Evolutionary conservation across 129 eudicot species (phyloP).

Genomic region (Flaveria robusta): DNA sequence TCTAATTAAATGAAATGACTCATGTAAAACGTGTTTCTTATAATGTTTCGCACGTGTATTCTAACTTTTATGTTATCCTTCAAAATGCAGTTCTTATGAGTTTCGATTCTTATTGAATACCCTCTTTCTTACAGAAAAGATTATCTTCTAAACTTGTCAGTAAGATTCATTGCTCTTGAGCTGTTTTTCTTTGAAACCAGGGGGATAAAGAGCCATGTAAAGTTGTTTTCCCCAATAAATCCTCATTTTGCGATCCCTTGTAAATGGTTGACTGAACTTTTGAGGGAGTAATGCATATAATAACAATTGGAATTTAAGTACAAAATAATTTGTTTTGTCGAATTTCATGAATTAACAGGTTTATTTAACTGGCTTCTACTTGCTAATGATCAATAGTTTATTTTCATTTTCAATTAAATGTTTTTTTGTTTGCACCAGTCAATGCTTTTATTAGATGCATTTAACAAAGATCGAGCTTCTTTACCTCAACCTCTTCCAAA

Average conservation of each 20-base stretch:
- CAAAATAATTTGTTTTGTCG: conserved; percentile 4
- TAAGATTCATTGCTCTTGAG: neutral
- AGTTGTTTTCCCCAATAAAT: neutral
- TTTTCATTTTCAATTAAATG: neutral
- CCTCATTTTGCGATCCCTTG: neutral
- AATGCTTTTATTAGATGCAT: conserved; percentile 85
- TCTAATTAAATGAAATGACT: neutral
- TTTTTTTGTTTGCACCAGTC: conserved; percentile 52
- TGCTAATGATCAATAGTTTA: neutral
- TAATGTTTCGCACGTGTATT: neutral
- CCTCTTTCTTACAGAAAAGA: neutral
- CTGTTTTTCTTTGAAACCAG: neutral
- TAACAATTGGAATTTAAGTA: neutral
- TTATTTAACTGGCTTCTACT: neutral
- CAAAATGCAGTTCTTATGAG: neutral
- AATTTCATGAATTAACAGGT: neutral
- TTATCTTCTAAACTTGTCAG: neutral
- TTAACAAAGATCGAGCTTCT: conserved; percentile 95
- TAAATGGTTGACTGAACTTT: neutral
- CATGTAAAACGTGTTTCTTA: neutral
- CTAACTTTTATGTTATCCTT: neutral
- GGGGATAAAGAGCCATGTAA: neutral
- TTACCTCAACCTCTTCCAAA: conserved; percentile 87
- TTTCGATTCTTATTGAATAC: neutral
- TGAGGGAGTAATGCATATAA: neutral